Evolutionary conservation across 768 basidiomycete species (phyloP).

Genomic region (Auriscalpium vulgare): DNA sequence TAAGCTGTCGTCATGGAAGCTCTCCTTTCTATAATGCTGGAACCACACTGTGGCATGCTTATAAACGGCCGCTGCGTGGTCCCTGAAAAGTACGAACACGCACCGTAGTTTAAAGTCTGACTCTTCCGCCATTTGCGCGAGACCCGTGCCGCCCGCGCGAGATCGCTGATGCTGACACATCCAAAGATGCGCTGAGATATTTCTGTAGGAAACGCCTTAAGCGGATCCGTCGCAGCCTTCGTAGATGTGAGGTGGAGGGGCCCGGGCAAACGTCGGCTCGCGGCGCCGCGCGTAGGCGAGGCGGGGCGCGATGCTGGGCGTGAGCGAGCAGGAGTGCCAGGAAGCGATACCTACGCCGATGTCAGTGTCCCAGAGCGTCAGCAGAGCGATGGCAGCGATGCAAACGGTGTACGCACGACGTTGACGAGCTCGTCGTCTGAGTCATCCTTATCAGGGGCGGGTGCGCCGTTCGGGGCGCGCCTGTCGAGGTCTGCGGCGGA

Average conservation of each 20-base stretch:
- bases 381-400: not conserved
- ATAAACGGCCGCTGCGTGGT: not conserved
- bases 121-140: slow-evolving; percentile 84
- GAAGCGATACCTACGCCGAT: slow-evolving; percentile 46
- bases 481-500: slow-evolving; percentile 32
- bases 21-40: slow-evolving; percentile 81
- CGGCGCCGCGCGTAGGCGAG: slow-evolving; percentile 34
- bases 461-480: slow-evolving; percentile 9
- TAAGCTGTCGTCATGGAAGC: slow-evolving; percentile 73
- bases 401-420: slow-evolving; percentile 42
- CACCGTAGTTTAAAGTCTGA: slow-evolving; percentile 89
- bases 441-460: slow-evolving; percentile 38
- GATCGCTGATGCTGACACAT: slow-evolving; percentile 49
- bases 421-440: slow-evolving; percentile 64
- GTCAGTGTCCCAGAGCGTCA: not conserved
- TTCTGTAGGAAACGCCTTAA: slow-evolving; percentile 71
- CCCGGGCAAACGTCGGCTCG: slow-evolving; percentile 39
- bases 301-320: slow-evolving; percentile 36
- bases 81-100: slow-evolving; percentile 4
- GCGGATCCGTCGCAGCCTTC: slow-evolving; percentile 41
- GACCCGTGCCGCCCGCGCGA: slow-evolving; percentile 73
- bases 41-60: slow-evolving; percentile 72
- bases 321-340: slow-evolving; percentile 61
- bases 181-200: slow-evolving; percentile 73
- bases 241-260: slow-evolving; percentile 33